Base-by-base conservation (phyloP, 352 stramenopile species). In the Aphanomyces cochlioides region DNA sequence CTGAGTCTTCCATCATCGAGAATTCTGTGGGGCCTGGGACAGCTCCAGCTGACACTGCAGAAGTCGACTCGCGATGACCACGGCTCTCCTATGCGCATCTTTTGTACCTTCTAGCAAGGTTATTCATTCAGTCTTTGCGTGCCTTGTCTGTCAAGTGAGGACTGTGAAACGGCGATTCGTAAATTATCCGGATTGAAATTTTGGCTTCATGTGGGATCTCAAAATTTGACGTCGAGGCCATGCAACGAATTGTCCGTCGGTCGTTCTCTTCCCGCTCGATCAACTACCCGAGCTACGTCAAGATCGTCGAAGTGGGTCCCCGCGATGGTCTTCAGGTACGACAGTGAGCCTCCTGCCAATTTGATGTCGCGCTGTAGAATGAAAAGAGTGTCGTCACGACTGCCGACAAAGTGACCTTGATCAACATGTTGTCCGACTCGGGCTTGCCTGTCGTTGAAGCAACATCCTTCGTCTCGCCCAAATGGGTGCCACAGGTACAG, bases 391-490 rank as follows among this genome's bases (percentile, higher is more conserved):
- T 89, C 28, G 83, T 99, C 36, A 83, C 86, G 21, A 97, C 90
- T 4, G 72, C 86, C 7, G 78, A 96, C 67, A 99, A 99, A 75
- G 81, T 99, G 13, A 76, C 85, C 66, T 73, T 98, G 12, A 95
- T 98, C 74, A 83, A 97, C 50, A 78, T 89, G 74, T 82, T 99
- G 50, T 92, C 88, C 53, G 75, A 92, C 4, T 90, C 96, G 15
- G 96, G 96, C 1, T 82, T 98, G 15, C 78, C 74, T 5, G 83
- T 80, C 4, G 96, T 99, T 66, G 96, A 99, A 78, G 82, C 91
- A 5, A 98, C 93, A 56, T 87, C 91, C 12, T 99, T 99, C 72
- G 96, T 99, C 13, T 98, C 95, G 7, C 92, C 94, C 19, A 98
- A 98, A 76, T 99, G 96, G 94, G 92, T 99, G 17, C 96, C 96